These are phyloP conservation scores for Debaryomyces udenii DNA, from an alignment of 1,139 yeast species.

Conservation along the genomic window DNA sequence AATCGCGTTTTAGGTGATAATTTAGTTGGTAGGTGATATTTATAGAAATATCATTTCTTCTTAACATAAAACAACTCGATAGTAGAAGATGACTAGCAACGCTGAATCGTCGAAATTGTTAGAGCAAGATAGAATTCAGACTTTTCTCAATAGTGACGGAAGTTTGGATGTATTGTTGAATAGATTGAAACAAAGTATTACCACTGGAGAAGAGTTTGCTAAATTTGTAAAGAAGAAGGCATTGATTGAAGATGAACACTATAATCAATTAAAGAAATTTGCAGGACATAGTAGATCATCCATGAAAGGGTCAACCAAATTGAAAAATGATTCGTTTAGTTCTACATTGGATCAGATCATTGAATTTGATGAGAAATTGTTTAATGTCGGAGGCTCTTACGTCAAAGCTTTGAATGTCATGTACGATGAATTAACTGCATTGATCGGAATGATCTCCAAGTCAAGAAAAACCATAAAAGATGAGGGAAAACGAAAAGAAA, in stretches of 20 bases:
- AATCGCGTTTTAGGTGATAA: too few species aligned
- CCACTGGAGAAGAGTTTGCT: conserved; percentile 83
- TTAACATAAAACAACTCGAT: not conserved
- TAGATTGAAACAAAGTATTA: conserved; percentile 76
- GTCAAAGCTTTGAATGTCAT: conserved; percentile 79
- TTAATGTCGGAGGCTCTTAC: conserved; percentile 73
- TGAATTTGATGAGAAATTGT: conserved; percentile 75
- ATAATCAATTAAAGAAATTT: conserved; percentile 69
- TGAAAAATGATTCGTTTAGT: conserved; percentile 72
- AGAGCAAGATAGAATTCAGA: conserved; percentile 32
- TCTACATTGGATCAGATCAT: conserved; percentile 67
- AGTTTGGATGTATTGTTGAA: conserved; percentile 66
- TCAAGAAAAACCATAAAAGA: conserved; percentile 79
- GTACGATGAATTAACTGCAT: conserved; percentile 82
- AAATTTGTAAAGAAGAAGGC: conserved; percentile 80
- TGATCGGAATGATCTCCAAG: conserved; percentile 68
- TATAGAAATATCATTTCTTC: too few species aligned
- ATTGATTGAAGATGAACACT: conserved; percentile 76
- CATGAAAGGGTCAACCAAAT: conserved; percentile 50
- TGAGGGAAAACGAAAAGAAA: conserved; percentile 78
- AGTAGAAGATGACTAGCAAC: conserved; percentile 16
- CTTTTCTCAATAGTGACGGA: conserved; percentile 41
- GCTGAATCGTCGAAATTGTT: conserved; percentile 25
- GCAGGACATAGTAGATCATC: conserved; percentile 56
- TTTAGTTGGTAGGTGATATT: too few species aligned